phyloP scores from a whole-genome alignment of 768 basidiomycete genomes.

The Megacollybia marginata region DNA sequence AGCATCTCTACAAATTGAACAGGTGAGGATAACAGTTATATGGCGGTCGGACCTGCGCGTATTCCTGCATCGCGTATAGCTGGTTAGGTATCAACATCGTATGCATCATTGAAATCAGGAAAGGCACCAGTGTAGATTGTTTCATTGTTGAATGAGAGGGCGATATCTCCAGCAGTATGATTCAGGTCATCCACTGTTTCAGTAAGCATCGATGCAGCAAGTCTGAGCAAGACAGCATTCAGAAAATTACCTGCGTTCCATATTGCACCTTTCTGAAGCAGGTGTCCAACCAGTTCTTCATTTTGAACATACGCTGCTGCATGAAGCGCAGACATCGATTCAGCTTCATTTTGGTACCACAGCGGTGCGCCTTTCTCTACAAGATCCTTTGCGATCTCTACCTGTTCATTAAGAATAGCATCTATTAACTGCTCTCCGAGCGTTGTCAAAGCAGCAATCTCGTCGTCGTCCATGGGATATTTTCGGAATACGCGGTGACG shows the following conservation, averaged over 20 bases:
- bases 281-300: slow-evolving; percentile 48
- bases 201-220: not conserved
- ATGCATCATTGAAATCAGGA: too few species aligned
- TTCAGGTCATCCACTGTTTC: slow-evolving; percentile 64
- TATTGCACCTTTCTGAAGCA: slow-evolving; percentile 77
- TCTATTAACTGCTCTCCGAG: slow-evolving; percentile 56
- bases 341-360: slow-evolving; percentile 82
- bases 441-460: too few species aligned
- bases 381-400: slow-evolving; percentile 39
- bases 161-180: slow-evolving; percentile 86
- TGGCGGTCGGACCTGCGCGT: slow-evolving; percentile 59
- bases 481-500: too few species aligned
- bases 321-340: slow-evolving; percentile 80
- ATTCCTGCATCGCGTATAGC: slow-evolving; percentile 89
- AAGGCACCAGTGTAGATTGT: slow-evolving; percentile 46
- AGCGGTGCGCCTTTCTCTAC: slow-evolving; percentile 68
- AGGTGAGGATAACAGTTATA: not conserved
- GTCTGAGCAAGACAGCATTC: not conserved
- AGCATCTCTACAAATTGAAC: slow-evolving; percentile 45
- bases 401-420: slow-evolving; percentile 41
- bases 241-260: slow-evolving; percentile 76
- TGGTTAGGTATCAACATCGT: too few species aligned
- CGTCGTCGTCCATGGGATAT: too few species aligned
- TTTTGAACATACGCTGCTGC: slow-evolving; percentile 77
- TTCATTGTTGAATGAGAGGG: slow-evolving; percentile 76